These are phyloP conservation scores for Hsuehochloa calcarea DNA, from an alignment of 176 grass and related monocot species.

Conservation along the genomic window DNA sequence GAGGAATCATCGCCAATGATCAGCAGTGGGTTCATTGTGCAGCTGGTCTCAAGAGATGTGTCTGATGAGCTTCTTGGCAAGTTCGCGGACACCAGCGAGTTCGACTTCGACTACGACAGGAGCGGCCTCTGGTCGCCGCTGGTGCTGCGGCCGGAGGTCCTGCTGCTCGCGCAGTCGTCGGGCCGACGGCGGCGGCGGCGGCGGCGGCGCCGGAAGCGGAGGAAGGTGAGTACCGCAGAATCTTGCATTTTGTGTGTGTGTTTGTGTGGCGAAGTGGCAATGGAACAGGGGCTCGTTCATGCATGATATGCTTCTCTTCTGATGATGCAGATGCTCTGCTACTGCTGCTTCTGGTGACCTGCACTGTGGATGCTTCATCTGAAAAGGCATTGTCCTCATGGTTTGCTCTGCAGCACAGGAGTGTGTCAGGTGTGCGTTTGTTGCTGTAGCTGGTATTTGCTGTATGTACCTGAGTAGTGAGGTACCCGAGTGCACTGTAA, in stretches of 20 bases:
- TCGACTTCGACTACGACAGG: slow-evolving; percentile 79
- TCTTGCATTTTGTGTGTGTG: not conserved
- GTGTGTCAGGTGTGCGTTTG: not conserved
- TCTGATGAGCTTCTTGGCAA: slow-evolving; percentile 67
- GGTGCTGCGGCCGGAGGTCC: slow-evolving; percentile 48
- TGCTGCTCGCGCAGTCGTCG: slow-evolving; percentile 37
- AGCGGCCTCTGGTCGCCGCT: slow-evolving; percentile 88
- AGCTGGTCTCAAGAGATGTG: slow-evolving; percentile 62
- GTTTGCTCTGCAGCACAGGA: not conserved
- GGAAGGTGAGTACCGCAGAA: slow-evolving; percentile 36
- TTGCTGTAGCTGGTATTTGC: not conserved
- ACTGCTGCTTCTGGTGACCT: slow-evolving; percentile 31
- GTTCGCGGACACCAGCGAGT: slow-evolving; percentile 76
- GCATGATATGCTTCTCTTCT: not conserved
- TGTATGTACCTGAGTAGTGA: not conserved
- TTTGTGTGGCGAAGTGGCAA: not conserved
- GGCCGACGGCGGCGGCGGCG: not conserved
- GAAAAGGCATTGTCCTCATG: not conserved
- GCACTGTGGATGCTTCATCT: not conserved
- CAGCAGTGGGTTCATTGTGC: slow-evolving; percentile 6
- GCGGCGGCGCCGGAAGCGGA: slow-evolving; percentile 19
- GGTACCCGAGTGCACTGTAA: not conserved
- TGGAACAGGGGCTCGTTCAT: not conserved
- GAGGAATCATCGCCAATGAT: slow-evolving; percentile 5
- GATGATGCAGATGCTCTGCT: slow-evolving; percentile 23